A percentile compares a stretch with the other conserved stretches of the same genome.
Evolutionary conservation across 495 filamentous ascomycete species (phyloP).

Genomic region (Penicillium ochrochloron): DNA sequence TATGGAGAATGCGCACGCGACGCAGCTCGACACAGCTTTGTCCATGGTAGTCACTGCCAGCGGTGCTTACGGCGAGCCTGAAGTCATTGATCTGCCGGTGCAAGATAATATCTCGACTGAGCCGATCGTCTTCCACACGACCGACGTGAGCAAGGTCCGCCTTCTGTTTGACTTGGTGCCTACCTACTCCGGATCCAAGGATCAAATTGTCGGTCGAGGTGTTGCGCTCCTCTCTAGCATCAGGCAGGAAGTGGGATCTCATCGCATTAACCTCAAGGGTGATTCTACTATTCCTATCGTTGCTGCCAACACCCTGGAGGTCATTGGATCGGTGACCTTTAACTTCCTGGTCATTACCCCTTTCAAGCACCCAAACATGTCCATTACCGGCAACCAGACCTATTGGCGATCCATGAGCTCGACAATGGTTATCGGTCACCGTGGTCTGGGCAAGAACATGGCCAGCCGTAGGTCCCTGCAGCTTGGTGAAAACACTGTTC

Average conservation of each 20-base stretch:
- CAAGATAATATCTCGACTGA: slow-evolving; percentile 93
- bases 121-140: slow-evolving; percentile 84
- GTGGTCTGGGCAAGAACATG: slow-evolving; percentile 90
- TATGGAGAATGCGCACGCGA: slow-evolving; percentile 82
- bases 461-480: slow-evolving; percentile 81
- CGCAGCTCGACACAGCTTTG: slow-evolving; percentile 89
- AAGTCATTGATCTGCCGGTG: slow-evolving; percentile 88
- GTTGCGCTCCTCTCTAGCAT: slow-evolving; percentile 88
- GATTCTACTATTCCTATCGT: slow-evolving; percentile 92
- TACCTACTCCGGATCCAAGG: slow-evolving; percentile 91
- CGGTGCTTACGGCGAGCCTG: slow-evolving; percentile 83
- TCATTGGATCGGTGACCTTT: slow-evolving; percentile 94
- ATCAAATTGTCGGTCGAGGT: slow-evolving; percentile 86
- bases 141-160: slow-evolving; percentile 79
- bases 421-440: slow-evolving; percentile 93
- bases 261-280: slow-evolving; percentile 87
- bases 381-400: slow-evolving; percentile 83
- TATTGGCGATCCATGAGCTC: slow-evolving; percentile 89
- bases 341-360: slow-evolving; percentile 95
- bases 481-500: slow-evolving; percentile 92
- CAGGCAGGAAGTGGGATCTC: slow-evolving; percentile 76
- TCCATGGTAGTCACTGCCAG: slow-evolving; percentile 91
- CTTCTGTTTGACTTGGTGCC: slow-evolving; percentile 94
- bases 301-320: slow-evolving; percentile 76
- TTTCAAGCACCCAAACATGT: slow-evolving; percentile 92